Evolutionary conservation across 495 filamentous ascomycete species (phyloP), one percentile per base, ranked within the genome.

Genomic region (Tuber calosporum): DNA sequence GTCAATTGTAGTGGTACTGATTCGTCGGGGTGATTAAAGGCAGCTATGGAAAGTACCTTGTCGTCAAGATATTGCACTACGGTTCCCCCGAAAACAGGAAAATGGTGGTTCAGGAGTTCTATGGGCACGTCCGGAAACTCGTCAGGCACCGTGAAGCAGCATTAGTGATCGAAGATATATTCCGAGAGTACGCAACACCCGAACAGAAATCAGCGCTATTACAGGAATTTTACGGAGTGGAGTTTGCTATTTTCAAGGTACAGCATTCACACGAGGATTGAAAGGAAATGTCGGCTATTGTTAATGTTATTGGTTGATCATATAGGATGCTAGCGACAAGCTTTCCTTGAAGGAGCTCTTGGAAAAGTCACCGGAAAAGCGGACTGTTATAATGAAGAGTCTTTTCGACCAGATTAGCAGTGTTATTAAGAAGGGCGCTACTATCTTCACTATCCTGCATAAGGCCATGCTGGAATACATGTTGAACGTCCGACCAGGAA

Each of bases 401-500:
- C 85, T 97, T 45, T 87, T 89, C 75, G 91, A 94, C 75, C 85
- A 97, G 78, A 92, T 94, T 84, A 96, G 97, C 82, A 87, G 90
- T 72, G 87, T 98, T 36, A 86, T 97, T 70, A 93, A 97, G 84
- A 99, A 99, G 87, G 93, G 96, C 84, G 88, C 92, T 78, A 94
- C 93, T 20, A 93, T 91, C 9, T 99, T 98, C 83, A 96, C 93
- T 1, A 94, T 98, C 85, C 87, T 98, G 7, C 96, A 99, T 82
- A 94, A 96, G 76, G 96, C 95, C 34, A 96, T 98, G 94, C 87
- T 97, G 68, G 93, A 99, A 81, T 98, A 97, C 82, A 95, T 93
- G 83, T 86, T 92, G 67, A 93, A 91, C 80, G 87, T 89, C 67
- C 90, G 89, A 69, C 85, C 88, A 19, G 92, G 90, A 30, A 91